phyloP scores from a whole-genome alignment of 1,139 yeast genomes.

The Taiozyma sp. region DNA sequence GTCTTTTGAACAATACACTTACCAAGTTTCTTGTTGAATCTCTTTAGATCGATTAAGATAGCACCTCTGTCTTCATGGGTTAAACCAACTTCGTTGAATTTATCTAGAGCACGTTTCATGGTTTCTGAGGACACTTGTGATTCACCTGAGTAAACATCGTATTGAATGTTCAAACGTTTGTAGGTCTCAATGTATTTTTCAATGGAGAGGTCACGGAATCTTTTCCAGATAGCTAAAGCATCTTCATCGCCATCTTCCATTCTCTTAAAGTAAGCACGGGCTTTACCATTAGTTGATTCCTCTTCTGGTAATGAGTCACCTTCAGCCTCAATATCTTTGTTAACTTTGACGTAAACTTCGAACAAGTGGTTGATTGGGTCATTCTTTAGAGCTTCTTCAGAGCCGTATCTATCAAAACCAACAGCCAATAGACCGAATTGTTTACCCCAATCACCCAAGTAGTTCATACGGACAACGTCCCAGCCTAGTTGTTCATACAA shows the following conservation, averaged over 20 bases:
- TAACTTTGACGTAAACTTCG: constrained; percentile 87
- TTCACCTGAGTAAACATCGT: constrained; percentile 92
- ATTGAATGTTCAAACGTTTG: constrained; percentile 84
- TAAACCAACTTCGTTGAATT: constrained; percentile 64
- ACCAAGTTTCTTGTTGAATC: constrained; percentile 88
- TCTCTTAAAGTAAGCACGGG: constrained; percentile 79
- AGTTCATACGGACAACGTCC: constrained; percentile 86
- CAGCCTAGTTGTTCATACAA: constrained; percentile 88
- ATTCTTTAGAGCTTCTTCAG: constrained; percentile 59
- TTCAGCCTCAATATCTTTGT: constrained; percentile 74
- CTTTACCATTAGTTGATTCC: constrained; percentile 70
- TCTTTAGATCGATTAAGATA: constrained; percentile 76
- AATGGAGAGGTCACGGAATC: constrained; percentile 87
- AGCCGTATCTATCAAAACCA: constrained; percentile 84
- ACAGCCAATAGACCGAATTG: constrained; percentile 96
- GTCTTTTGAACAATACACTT: constrained; percentile 91
- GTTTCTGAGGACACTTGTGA: constrained; percentile 80
- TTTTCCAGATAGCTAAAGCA: constrained; percentile 77
- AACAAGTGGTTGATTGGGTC: constrained; percentile 96
- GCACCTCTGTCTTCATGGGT: constrained; percentile 93
- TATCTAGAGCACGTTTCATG: constrained; percentile 63
- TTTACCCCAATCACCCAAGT: constrained; percentile 99
- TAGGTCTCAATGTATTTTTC: constrained; percentile 83
- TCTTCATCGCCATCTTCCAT: constrained; percentile 94
- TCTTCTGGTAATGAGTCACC: constrained; percentile 56